These are phyloP conservation scores for Yamadazyma jaroonii DNA, from an alignment of 1,139 yeast species.

Conservation along the genomic window DNA sequence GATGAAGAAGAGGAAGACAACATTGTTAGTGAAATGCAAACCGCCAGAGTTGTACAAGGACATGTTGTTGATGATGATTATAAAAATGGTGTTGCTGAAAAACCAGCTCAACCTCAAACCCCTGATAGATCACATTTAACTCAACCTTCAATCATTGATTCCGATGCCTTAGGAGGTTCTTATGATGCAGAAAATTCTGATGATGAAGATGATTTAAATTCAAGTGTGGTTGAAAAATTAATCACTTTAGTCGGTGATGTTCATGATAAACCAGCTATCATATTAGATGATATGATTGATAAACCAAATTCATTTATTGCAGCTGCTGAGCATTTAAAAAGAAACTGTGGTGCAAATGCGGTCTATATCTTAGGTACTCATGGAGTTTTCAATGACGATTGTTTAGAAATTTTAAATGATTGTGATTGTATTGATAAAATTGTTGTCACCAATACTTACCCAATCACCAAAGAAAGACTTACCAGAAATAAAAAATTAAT, in stretches of 20 bases:
- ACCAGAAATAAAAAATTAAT: slow-evolving; percentile 63
- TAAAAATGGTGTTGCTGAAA: slow-evolving; percentile 3
- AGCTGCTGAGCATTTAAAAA: slow-evolving; percentile 94
- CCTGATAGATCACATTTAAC: slow-evolving; percentile 13
- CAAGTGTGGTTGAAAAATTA: slow-evolving; percentile 72
- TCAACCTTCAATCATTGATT: slow-evolving; percentile 21
- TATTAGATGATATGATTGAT: slow-evolving; percentile 95
- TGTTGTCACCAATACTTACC: slow-evolving; percentile 95
- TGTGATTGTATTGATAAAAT: slow-evolving; percentile 83
- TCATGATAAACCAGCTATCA: slow-evolving; percentile 83
- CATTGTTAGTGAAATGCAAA: slow-evolving; percentile 82
- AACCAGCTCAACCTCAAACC: neutral
- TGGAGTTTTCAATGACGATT: slow-evolving; percentile 86
- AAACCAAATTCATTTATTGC: slow-evolving; percentile 92
- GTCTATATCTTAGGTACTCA: slow-evolving; percentile 95
- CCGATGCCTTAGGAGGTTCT: slow-evolving; percentile 77
- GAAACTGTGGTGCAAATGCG: slow-evolving; percentile 91
- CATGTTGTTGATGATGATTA: slow-evolving; percentile 94
- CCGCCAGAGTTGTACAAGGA: slow-evolving; percentile 94
- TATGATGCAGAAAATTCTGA: slow-evolving; percentile 75
- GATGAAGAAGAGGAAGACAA: slow-evolving; percentile 60
- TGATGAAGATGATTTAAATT: slow-evolving; percentile 81
- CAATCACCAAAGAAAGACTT: slow-evolving; percentile 64
- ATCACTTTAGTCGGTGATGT: slow-evolving; percentile 98
- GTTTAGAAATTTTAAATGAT: slow-evolving; percentile 73